Percentiles rank a stretch among this genome's conserved stretches.
Evolutionary conservation across 139 green algal genomes (phyloP).

Genomic region (Zygnema circumcarinatum): DNA sequence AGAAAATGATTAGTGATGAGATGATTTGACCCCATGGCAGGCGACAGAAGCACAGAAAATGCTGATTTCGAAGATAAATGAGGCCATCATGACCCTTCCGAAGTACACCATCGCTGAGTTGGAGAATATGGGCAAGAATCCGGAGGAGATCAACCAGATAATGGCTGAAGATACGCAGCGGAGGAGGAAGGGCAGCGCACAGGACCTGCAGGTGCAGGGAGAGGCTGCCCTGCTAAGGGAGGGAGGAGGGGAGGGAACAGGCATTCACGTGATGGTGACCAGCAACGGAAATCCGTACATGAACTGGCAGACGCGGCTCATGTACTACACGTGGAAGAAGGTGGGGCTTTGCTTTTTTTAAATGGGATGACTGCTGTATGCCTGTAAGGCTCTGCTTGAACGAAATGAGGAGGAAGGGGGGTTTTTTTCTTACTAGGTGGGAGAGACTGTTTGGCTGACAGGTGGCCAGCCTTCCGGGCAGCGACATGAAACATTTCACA

Average conservation of each 20-base stretch:
- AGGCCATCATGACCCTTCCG: slow-evolving; percentile 32
- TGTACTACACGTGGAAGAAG: slow-evolving; percentile 85
- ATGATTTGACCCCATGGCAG: not conserved
- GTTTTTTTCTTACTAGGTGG: not conserved
- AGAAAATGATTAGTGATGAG: too few relatives aligned
- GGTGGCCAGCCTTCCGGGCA: slow-evolving; percentile 41
- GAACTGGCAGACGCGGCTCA: slow-evolving; percentile 89
- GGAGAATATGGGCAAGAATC: slow-evolving; percentile 18
- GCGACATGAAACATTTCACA: slow-evolving; percentile 62
- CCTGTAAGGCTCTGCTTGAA: slow-evolving; percentile 4
- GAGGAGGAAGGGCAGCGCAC: not conserved
- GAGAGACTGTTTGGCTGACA: too few relatives aligned
- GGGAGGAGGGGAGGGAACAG: not conserved
- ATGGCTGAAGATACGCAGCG: slow-evolving; percentile 19
- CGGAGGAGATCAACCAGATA: not conserved
- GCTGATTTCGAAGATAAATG: slow-evolving; percentile 34
- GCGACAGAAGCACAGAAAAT: slow-evolving; percentile 45
- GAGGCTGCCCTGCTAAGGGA: not conserved
- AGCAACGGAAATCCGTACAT: slow-evolving; percentile 85
- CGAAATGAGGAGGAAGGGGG: not conserved
- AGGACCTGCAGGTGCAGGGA: not conserved
- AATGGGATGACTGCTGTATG: too few relatives aligned
- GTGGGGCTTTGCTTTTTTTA: slow-evolving; percentile 35
- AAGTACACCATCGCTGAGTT: slow-evolving; percentile 48
- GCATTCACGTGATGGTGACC: slow-evolving; percentile 84